Conservation (phyloP, 2,329 filamentous ascomycete species). For the Hypoxylon sp. region DNA sequence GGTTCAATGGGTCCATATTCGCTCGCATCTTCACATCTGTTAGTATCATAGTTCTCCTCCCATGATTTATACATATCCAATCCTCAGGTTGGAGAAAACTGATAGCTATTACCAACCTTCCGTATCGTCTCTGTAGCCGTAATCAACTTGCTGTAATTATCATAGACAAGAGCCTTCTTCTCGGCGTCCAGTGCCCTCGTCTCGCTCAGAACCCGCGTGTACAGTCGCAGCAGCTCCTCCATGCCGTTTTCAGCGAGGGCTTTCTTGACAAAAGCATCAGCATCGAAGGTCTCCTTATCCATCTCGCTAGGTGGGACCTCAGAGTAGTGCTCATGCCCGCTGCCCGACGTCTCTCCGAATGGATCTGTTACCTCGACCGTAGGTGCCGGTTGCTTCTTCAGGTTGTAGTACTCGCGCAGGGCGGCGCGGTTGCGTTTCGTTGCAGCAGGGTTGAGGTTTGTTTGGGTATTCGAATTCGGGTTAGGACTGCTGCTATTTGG, state of each 20-base stretch:
- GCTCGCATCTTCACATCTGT: conserved; percentile 73
- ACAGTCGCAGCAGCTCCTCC: conserved; percentile 77
- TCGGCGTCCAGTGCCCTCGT: conserved; percentile 93
- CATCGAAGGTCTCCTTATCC: conserved; percentile 80
- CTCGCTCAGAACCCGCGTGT: conserved; percentile 81
- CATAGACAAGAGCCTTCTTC: conserved; percentile 96
- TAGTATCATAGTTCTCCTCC: conserved; percentile 4
- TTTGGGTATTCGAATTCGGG: conserved; percentile 45
- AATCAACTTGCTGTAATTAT: conserved; percentile 98
- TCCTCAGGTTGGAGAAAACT: background rate
- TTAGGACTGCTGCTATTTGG: conserved; percentile 53
- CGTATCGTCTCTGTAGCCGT: conserved; percentile 96
- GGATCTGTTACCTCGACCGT: conserved; percentile 63
- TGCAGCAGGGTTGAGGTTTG: conserved; percentile 51
- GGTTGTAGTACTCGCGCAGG: conserved; percentile 94
- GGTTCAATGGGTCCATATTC: conserved; percentile 84
- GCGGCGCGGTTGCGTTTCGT: conserved; percentile 83
- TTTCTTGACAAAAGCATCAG: conserved; percentile 75
- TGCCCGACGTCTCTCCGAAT: conserved; percentile 50
- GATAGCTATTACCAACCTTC: conserved; percentile 64
- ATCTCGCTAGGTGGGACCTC: conserved; percentile 79
- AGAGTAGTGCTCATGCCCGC: conserved; percentile 58
- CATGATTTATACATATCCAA: background rate
- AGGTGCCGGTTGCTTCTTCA: conserved; percentile 67
- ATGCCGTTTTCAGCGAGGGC: conserved; percentile 75